Percentiles rank a stretch among this genome's conserved stretches.
phyloP scores from a whole-genome alignment of 176 grass and related monocot species.

The Melocanna baccifera region DNA sequence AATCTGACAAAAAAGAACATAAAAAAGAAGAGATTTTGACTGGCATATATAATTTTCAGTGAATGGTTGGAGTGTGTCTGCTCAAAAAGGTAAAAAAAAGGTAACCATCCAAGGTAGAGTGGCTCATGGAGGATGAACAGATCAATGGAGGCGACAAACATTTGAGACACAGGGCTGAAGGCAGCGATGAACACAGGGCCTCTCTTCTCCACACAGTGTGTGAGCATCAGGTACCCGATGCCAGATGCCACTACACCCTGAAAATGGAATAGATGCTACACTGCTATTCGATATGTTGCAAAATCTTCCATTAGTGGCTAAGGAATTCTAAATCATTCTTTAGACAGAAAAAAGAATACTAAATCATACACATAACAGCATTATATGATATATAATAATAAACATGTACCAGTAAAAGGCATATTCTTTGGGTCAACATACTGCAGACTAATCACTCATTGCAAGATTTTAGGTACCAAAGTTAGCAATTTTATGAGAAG shows the following conservation, averaged over 20 bases:
- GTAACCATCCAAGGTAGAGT: slow-evolving; percentile 70
- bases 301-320: background rate
- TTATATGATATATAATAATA: background rate
- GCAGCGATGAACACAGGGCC: slow-evolving; percentile 84
- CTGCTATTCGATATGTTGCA: background rate
- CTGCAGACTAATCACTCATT: background rate
- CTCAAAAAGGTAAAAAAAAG: background rate
- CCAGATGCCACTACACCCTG: slow-evolving; percentile 81
- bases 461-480: background rate
- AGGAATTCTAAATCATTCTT: background rate
- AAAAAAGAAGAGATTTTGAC: background rate
- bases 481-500: background rate
- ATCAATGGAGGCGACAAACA: slow-evolving; percentile 73
- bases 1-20: background rate
- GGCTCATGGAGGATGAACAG: slow-evolving; percentile 68
- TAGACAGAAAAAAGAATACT: background rate
- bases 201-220: slow-evolving; percentile 89
- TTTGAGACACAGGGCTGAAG: slow-evolving; percentile 84
- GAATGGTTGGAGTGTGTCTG: background rate
- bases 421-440: background rate
- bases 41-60: background rate
- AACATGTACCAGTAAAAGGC: background rate
- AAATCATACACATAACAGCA: background rate
- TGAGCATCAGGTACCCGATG: slow-evolving; percentile 64
- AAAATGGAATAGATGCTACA: background rate